Percentiles rank a stretch among this genome's conserved stretches.
Evolutionary conservation across 805 yeast species (phyloP).

Genomic region (Vanderwaltozyma yarrowii): DNA sequence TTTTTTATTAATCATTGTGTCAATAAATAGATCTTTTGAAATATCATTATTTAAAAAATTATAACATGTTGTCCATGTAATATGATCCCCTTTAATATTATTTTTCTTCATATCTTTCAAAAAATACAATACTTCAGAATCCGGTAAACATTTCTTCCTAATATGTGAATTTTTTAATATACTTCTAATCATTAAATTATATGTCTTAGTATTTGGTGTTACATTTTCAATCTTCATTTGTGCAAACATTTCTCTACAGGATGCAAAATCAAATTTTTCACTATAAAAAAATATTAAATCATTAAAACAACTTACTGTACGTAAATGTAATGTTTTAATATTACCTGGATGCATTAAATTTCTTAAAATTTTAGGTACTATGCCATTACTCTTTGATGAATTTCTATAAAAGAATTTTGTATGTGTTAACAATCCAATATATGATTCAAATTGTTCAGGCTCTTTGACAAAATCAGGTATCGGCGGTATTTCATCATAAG

Average conservation of each 20-base stretch:
- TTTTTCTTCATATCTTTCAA: slow-evolving; percentile 26
- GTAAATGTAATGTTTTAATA: slow-evolving; percentile 22
- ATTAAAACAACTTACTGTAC: slow-evolving; percentile 29
- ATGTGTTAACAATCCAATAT: slow-evolving; percentile 31
- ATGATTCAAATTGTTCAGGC: slow-evolving; percentile 23
- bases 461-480: slow-evolving; percentile 26
- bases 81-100: slow-evolving; percentile 25
- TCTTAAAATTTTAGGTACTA: slow-evolving; percentile 30
- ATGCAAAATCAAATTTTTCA: slow-evolving; percentile 30
- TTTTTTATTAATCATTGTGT: slow-evolving; percentile 24
- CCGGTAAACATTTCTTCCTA: slow-evolving; percentile 20
- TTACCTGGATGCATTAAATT: slow-evolving; percentile 34
- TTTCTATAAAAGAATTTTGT: slow-evolving; percentile 28
- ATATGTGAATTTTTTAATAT: slow-evolving; percentile 22
- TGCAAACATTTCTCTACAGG: slow-evolving; percentile 31
- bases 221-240: slow-evolving; percentile 32
- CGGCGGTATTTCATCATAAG: slow-evolving; percentile 28
- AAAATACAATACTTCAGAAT: slow-evolving; percentile 21
- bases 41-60: slow-evolving; percentile 26
- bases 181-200: slow-evolving; percentile 30
- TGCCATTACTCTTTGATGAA: slow-evolving; percentile 31
- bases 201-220: slow-evolving; percentile 30
- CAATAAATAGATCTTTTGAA: slow-evolving; percentile 26
- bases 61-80: slow-evolving; percentile 32
- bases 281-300: slow-evolving; percentile 32